A percentile compares a stretch with the other conserved stretches of the same genome.
Conservation (phyloP, 106 monocot species). For the Ottelia alismoides region DNA sequence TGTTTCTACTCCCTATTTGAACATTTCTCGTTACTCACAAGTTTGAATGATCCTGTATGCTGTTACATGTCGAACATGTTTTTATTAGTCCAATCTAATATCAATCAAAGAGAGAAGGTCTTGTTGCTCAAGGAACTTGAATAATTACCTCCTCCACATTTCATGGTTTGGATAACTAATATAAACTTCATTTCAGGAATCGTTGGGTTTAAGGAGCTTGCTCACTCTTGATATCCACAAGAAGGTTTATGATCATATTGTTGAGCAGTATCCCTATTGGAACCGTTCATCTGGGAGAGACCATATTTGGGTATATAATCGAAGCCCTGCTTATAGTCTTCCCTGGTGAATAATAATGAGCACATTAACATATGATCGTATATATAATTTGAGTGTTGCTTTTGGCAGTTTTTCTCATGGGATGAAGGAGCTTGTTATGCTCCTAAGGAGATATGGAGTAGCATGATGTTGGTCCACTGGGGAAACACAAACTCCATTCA, state of each 20-base stretch:
- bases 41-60: no score
- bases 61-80: no score
- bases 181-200: conserved; percentile 33
- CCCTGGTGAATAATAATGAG: no score
- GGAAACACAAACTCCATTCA: conserved; percentile 95
- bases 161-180: no score
- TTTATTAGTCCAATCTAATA: no score
- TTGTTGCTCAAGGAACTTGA: no score
- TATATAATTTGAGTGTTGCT: not conserved
- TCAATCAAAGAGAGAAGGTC: no score
- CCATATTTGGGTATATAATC: conserved; percentile 98
- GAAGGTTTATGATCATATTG: conserved; percentile 74
- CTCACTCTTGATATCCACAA: conserved; percentile 66
- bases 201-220: conserved; percentile 45
- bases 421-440: conserved; percentile 99
- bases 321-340: no score
- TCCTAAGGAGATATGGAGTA: conserved; percentile 92
- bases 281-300: conserved; percentile 82
- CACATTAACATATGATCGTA: conserved; percentile 2
- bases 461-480: conserved; percentile 98
- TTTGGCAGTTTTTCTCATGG: conserved; percentile 81
- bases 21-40: no score
- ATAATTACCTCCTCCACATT: no score
- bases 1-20: no score
- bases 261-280: conserved; percentile 81